These are phyloP conservation scores for Aristolochia californica DNA, from an alignment of 164 flowering plant species.

Conservation along the genomic window DNA sequence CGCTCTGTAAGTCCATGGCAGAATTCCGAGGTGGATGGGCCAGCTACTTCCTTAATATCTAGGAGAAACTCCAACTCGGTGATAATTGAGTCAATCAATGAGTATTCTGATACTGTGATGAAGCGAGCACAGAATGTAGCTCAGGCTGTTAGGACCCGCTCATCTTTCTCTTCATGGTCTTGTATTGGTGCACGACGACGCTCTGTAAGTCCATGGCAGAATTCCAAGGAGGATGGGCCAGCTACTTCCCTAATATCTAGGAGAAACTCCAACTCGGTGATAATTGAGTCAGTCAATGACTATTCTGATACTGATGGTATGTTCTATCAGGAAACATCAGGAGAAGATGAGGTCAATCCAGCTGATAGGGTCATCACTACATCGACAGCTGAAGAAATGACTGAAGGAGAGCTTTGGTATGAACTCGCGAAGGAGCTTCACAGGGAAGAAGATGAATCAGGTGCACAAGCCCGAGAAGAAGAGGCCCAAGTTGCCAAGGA, in stretches of 20 bases:
- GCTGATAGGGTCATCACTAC: constrained; percentile 20
- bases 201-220: constrained; percentile 21
- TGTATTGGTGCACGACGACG: constrained; percentile 94
- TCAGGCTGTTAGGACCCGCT: constrained; percentile 72
- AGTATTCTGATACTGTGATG: too few species aligned
- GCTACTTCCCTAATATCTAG: constrained; percentile 31
- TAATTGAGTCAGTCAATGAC: constrained; percentile 22
- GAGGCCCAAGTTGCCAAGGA: constrained; percentile 57
- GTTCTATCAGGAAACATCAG: constrained; percentile 33
- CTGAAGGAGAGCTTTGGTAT: constrained; percentile 73
- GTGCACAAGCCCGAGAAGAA: constrained; percentile 39
- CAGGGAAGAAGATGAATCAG: constrained; percentile 30
- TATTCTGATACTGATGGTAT: constrained; percentile 11
- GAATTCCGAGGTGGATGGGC: constrained; percentile 24
- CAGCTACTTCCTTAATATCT: constrained; percentile 32
- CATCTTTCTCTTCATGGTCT: constrained; percentile 75
- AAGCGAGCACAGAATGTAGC: constrained; percentile 88
- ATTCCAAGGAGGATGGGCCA: constrained; percentile 27
- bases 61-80: constrained; percentile 27
- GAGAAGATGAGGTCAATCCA: constrained; percentile 30
- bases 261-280: constrained; percentile 25
- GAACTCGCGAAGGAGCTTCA: constrained; percentile 77
- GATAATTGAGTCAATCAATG: constrained; percentile 21
- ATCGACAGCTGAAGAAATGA: constrained; percentile 41
- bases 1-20: constrained; percentile 31